phyloP scores from a whole-genome alignment of 331 rosid genomes.

The Saraca asoca region DNA sequence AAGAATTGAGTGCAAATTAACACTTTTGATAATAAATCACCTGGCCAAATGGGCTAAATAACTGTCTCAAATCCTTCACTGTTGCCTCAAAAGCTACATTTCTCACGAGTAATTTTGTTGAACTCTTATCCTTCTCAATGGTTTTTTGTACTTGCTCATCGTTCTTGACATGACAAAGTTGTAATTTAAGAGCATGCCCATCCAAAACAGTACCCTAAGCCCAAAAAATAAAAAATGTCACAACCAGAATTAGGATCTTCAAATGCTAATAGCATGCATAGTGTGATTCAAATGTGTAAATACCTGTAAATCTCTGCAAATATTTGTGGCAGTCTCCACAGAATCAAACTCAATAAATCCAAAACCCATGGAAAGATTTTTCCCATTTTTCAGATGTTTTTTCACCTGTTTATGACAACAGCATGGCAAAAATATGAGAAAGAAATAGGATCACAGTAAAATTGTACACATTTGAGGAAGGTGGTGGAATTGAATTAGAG shows the following conservation, averaged over 20 bases:
- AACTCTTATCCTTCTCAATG: slow-evolving; percentile 68
- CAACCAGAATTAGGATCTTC: slow-evolving; percentile 32
- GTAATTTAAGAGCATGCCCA: slow-evolving; percentile 80
- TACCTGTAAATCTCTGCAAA: slow-evolving; percentile 78
- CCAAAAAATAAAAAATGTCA: slow-evolving; percentile 22
- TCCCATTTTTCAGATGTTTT: slow-evolving; percentile 84
- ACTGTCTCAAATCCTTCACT: slow-evolving; percentile 77
- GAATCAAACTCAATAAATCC: slow-evolving; percentile 87
- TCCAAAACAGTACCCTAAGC: slow-evolving; percentile 83
- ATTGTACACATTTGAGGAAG: too few relatives aligned
- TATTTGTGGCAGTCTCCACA: slow-evolving; percentile 67
- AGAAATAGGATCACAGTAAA: slow-evolving; percentile 1
- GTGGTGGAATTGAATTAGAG: too few relatives aligned
- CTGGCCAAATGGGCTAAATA: slow-evolving; percentile 95
- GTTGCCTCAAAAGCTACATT: slow-evolving; percentile 94
- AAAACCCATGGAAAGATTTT: slow-evolving; percentile 84
- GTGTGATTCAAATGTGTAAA: slow-evolving; percentile 26
- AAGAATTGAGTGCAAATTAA: slow-evolving; percentile 9
- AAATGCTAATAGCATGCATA: slow-evolving; percentile 22
- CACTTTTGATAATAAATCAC: slow-evolving; percentile 47
- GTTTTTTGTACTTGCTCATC: slow-evolving; percentile 51
- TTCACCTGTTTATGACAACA: slow-evolving; percentile 57
- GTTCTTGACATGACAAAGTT: slow-evolving; percentile 72
- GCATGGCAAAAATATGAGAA: slow-evolving; percentile 19
- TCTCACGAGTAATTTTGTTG: slow-evolving; percentile 76